These are phyloP conservation scores for Osmanthus fragrans DNA, from an alignment of 257 asterid genomes.

Conservation along the genomic window DNA sequence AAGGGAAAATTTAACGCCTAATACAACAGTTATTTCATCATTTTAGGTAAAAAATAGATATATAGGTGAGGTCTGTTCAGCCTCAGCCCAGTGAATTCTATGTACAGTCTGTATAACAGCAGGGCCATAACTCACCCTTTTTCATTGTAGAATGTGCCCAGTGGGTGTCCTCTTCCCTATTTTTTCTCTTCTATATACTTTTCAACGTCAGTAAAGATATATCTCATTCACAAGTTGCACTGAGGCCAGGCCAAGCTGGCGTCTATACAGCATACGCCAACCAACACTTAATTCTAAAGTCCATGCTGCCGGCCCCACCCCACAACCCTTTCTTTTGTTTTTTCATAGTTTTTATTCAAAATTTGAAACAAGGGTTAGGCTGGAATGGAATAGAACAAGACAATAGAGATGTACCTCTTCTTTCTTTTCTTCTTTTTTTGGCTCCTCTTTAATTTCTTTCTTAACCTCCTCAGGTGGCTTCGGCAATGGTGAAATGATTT, in stretches of 20 bases:
- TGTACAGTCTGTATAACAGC: constrained; percentile 3
- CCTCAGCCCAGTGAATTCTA: constrained; percentile 17
- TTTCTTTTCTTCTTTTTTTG: constrained; percentile 43
- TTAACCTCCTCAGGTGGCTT: constrained; percentile 38
- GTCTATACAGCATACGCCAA: constrained; percentile 2
- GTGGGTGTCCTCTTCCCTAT: constrained; percentile 14
- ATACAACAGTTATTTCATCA: background rate
- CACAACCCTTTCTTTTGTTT: too few species aligned
- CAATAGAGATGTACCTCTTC: constrained; percentile 38
- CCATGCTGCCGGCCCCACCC: constrained; percentile 15
- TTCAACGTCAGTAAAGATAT: constrained; percentile 43
- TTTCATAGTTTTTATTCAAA: background rate
- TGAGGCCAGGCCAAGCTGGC: constrained; percentile 4
- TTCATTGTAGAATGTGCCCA: constrained; percentile 51
- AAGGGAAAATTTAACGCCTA: background rate
- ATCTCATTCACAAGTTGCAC: constrained; percentile 44
- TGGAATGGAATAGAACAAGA: background rate
- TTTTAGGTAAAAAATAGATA: background rate
- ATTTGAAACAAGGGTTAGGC: background rate
- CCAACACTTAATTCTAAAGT: background rate
- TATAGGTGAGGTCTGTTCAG: background rate
- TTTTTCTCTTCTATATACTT: constrained; percentile 35
- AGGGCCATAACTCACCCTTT: constrained; percentile 12
- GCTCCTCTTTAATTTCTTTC: constrained; percentile 29
- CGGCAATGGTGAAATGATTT: constrained; percentile 66